Evolutionary conservation across 352 stramenopile genomes (phyloP).

Genomic region (Elongisporangium senticosum): DNA sequence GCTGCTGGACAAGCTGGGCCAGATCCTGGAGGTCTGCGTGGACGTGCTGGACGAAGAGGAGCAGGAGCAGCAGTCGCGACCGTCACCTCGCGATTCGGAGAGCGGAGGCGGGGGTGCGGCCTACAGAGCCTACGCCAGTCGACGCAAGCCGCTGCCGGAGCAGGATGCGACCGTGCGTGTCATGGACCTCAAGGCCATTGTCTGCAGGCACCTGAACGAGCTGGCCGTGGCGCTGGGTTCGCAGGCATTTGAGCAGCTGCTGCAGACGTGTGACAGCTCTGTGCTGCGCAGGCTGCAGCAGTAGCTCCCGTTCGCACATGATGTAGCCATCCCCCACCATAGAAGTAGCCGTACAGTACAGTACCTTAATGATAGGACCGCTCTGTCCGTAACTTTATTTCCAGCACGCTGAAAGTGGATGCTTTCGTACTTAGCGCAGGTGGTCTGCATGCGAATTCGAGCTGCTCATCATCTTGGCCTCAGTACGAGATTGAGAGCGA

Average conservation of each 20-base stretch:
- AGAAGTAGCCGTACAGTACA: neutral
- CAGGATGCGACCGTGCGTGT: constrained; percentile 32
- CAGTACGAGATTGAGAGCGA: neutral
- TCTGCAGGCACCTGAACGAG: constrained; percentile 30
- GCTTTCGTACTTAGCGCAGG: neutral
- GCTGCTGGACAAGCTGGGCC: constrained; percentile 50
- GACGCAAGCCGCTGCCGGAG: constrained; percentile 15
- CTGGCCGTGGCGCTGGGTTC: constrained; percentile 34
- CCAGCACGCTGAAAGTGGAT: neutral
- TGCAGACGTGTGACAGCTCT: constrained; percentile 53
- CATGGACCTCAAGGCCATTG: constrained; percentile 42
- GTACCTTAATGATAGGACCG: neutral
- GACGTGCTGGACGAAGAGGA: constrained; percentile 70
- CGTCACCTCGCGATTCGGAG: constrained; percentile 7
- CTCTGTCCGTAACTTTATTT: too few species aligned
- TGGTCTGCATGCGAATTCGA: neutral
- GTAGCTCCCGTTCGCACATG: constrained; percentile 7
- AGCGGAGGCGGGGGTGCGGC: constrained; percentile 19
- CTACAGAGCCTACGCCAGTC: constrained; percentile 39
- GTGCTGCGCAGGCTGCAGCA: constrained; percentile 51
- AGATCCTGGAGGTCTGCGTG: constrained; percentile 57
- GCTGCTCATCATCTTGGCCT: neutral
- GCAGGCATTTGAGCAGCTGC: constrained; percentile 37
- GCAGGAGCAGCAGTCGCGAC: constrained; percentile 22
- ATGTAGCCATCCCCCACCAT: neutral